Base-by-base conservation (phyloP, 495 filamentous ascomycete genomes). In the Staphylotrichum longicolle region DNA sequence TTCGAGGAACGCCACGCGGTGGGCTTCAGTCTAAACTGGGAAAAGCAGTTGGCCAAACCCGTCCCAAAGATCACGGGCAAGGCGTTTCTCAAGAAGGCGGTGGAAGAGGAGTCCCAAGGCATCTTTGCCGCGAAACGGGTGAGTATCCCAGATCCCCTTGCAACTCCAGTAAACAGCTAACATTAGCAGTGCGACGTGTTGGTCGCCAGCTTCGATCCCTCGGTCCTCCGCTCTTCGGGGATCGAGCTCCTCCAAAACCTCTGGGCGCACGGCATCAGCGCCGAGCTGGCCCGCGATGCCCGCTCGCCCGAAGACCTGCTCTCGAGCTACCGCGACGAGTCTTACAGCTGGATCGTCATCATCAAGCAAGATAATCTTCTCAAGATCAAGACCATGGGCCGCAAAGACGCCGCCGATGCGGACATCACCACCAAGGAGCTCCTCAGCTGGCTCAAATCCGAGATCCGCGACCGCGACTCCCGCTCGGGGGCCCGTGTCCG, bases 21-120 rank as follows among this genome's bases (percentile, higher is more conserved):
- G 42, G 94, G 94, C 3, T 95, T 97, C 69, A 93, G 93, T 65
- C 77, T 98, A 41, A 90, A 90, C 33, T 96, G 91, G 84, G 92
- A 96, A 66, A 85, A 88, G 63, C 79, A 85, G 80, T 83, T 45
- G 86, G 92, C 87, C 68, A 81, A 59, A 75, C 86, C 62, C 32
- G 79, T 88, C 59, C 80, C 89, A 30, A 87, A 87, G 54, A 74
- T 76, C 39, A 74, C 75, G 6, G 73, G 80, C 3, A 91, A 88
- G 65, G 74, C 81, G 3, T 88, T 85, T 58, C 66, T 87, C 27
- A 95, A 91, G 73, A 89, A 88, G 67, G 68, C 66, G 7, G 62
- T 76, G 10, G 79, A 82, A 60, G 83, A 85, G 50, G 80, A 82
- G 47, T 60, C 73, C 7, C 78, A 82, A 14, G 77, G 80, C 3